Base-by-base conservation (phyloP, 108 stramenopile genomes). In the Heterococcus sp. region DNA sequence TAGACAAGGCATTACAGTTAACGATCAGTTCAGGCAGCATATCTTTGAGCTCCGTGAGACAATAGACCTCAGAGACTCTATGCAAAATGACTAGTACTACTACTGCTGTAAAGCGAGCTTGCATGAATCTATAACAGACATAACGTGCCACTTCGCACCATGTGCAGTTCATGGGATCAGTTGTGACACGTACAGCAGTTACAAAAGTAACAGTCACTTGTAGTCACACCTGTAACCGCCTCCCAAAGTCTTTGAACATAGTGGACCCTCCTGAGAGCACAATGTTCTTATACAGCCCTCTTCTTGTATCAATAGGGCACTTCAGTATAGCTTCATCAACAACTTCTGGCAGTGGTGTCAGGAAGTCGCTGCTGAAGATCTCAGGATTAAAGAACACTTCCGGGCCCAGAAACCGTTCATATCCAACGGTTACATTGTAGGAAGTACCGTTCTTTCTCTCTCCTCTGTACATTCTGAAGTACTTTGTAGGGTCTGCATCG, bases 361-460 rank as follows among this genome's bases (percentile, higher is more conserved):
- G 28, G 88, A 88, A 89, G 32, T 91, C 87, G 31, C 84, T 71
- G 73, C 66, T 72, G 65, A 90, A 90, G 69, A 92, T 89, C 83
- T 92, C 90, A 5, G 91, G 91, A 65, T 90, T 89, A 68, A 92
- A 91, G 87, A 92, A 90, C 65, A 92, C 79, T 68, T 92, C 91
- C 37, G 90, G 90, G 35, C 87, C 91, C 64, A 92, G 83, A 76
- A 92, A 92, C 29, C 88, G 83, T 85, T 91, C 91, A 75, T 90
- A 91, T 39, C 91, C 91, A 37, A 91, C 72, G 11, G 11, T 8
- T 14, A 69, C 31, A 8, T 37, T 21, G 31, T 37, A 69, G 11
- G 35, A 69, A 8, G 46, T 58, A 21, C 46, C 46, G 46, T 58
- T 58, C 46, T 58, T 58, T 0, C 82, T 69, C 28, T 38, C 39